Conservation (phyloP, 1,139 yeast species). For the Pichia sp. region DNA sequence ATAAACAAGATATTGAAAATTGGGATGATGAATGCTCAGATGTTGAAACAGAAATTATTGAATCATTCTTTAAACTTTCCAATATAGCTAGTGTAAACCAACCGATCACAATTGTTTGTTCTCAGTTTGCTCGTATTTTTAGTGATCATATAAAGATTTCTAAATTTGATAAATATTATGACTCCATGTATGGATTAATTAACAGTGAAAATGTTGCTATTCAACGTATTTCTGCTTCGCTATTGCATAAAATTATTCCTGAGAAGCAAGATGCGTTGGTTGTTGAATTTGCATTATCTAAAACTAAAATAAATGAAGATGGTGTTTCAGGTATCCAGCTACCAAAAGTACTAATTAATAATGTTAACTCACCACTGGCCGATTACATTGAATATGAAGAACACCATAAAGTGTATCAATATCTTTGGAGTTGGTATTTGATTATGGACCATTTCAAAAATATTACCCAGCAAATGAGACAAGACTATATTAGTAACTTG, state of each 20-base stretch:
- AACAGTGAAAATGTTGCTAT: conserved; percentile 24
- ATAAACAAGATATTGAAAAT: conserved; percentile 26
- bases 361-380: conserved; percentile 23
- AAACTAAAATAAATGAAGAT: conserved; percentile 21
- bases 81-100: conserved; percentile 26
- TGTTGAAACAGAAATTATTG: conserved; percentile 37
- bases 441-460: conserved; percentile 59
- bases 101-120: conserved; percentile 34
- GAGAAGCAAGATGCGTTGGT: conserved; percentile 50
- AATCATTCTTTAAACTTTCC: conserved; percentile 31
- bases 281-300: conserved; percentile 53
- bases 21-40: conserved; percentile 32
- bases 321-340: conserved; percentile 31
- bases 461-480: conserved; percentile 59
- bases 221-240: conserved; percentile 37
- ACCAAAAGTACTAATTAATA: conserved; percentile 33
- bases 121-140: conserved; percentile 33
- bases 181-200: conserved; percentile 20
- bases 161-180: conserved; percentile 16
- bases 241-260: conserved; percentile 37
- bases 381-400: conserved; percentile 39
- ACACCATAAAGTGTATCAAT: conserved; percentile 35
- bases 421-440: conserved; percentile 67
- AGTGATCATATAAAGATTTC: conserved; percentile 16
- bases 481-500: conserved; percentile 53